phyloP scores from a whole-genome alignment of 1,284 basidiomycete genomes.

The Grifola frondosa region DNA sequence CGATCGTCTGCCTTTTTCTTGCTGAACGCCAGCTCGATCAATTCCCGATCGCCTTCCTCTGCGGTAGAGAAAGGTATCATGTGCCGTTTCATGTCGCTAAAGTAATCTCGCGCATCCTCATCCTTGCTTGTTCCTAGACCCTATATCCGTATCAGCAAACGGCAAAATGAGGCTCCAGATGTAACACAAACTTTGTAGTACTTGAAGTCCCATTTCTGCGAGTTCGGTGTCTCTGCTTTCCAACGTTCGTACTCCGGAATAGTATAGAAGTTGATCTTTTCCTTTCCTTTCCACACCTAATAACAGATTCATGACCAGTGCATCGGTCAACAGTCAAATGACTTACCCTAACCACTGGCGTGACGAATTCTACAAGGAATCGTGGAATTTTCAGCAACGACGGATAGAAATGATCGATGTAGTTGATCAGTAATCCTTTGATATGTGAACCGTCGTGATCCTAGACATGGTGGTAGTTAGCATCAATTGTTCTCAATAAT shows the following conservation, averaged over 20 bases:
- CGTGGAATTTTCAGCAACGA: slow-evolving; percentile 89
- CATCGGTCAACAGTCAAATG: neutral
- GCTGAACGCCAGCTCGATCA: slow-evolving; percentile 98
- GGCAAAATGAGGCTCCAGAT: neutral
- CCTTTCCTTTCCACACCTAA: slow-evolving; percentile 80
- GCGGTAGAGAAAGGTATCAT: slow-evolving; percentile 90
- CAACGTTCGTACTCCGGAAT: slow-evolving; percentile 97
- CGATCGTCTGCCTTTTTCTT: slow-evolving; percentile 99
- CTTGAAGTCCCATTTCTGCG: slow-evolving; percentile 88
- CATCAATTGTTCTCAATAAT: neutral
- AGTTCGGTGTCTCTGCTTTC: slow-evolving; percentile 79
- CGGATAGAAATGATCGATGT: slow-evolving; percentile 96
- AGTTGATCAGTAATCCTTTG: slow-evolving; percentile 98
- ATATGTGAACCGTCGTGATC: slow-evolving; percentile 99
- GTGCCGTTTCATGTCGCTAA: slow-evolving; percentile 89
- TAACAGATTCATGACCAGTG: neutral
- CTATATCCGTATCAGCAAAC: slow-evolving; percentile 38
- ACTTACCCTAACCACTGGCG: slow-evolving; percentile 93
- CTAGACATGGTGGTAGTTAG: slow-evolving; percentile 41
- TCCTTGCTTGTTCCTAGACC: slow-evolving; percentile 95
- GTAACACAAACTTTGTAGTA: slow-evolving; percentile 84
- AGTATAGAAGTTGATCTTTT: slow-evolving; percentile 91
- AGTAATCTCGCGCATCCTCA: slow-evolving; percentile 91
- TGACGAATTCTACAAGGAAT: slow-evolving; percentile 98
- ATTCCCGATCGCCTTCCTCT: slow-evolving; percentile 79